Conservation (phyloP, 2,329 filamentous ascomycete genomes). For the Fusarium humuli region DNA sequence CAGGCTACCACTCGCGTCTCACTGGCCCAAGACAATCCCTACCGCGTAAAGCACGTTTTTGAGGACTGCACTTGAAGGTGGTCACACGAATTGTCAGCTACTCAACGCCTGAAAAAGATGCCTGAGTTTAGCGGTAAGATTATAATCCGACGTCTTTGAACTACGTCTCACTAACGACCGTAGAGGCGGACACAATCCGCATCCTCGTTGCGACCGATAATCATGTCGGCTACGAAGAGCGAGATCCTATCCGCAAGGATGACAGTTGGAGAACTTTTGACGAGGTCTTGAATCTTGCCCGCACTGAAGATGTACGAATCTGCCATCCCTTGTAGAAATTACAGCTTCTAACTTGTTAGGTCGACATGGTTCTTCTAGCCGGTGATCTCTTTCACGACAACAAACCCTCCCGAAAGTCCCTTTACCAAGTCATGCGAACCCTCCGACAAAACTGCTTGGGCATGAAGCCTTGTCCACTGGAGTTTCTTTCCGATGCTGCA, state of each 20-base stretch:
- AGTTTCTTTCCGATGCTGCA: conserved; percentile 92
- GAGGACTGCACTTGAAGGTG: conserved; percentile 5
- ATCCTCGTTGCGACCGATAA: conserved; percentile 96
- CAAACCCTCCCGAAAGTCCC: conserved; percentile 92
- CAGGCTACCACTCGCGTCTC: conserved; percentile 29
- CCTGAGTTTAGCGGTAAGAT: conserved; percentile 48
- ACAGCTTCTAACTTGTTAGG: conserved; percentile 53
- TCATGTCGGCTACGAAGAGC: conserved; percentile 96
- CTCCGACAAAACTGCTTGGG: conserved; percentile 93
- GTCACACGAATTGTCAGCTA: conserved; percentile 1
- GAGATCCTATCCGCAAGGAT: conserved; percentile 92
- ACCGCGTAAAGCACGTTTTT: conserved; percentile 37
- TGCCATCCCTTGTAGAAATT: accelerated
- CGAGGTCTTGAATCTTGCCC: conserved; percentile 91
- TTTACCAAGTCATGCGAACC: conserved; percentile 98
- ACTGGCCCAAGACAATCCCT: conserved; percentile 1
- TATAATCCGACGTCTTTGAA: too few relatives aligned
- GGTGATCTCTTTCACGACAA: conserved; percentile 99
- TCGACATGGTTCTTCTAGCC: conserved; percentile 96
- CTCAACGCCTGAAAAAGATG: conserved; percentile 35
- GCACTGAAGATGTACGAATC: conserved; percentile 75
- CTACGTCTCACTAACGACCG: conserved; percentile 21
- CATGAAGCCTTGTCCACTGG: conserved; percentile 93
- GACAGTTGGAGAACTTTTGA: conserved; percentile 98
- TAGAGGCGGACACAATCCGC: conserved; percentile 84